Conservation (phyloP, 2,329 filamentous ascomycete species). For the Aureobasidium sp. region DNA sequence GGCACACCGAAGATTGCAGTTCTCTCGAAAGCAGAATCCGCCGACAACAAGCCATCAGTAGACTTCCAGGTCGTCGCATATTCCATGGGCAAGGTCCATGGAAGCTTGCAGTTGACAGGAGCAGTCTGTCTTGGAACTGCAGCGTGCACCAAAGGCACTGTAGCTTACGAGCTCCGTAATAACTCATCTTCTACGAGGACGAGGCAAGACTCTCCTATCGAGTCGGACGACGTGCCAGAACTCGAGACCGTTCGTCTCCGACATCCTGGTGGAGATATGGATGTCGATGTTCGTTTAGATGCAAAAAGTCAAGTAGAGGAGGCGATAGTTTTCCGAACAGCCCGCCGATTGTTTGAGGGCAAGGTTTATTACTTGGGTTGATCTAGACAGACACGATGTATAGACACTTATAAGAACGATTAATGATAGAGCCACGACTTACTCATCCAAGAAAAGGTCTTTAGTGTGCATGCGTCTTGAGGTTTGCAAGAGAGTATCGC, state of each 20-base stretch:
- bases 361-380: slow-evolving; percentile 20
- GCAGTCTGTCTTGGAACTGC: slow-evolving; percentile 28
- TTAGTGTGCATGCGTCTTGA: no score
- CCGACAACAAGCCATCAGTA: background rate
- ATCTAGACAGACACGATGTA: background rate
- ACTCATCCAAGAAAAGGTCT: background rate
- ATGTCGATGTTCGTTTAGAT: slow-evolving; percentile 23
- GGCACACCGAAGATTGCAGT: slow-evolving; percentile 23
- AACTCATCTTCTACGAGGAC: background rate
- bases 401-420: background rate
- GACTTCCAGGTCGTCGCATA: slow-evolving; percentile 25
- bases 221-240: background rate
- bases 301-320: slow-evolving; percentile 21
- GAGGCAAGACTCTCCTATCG: background rate
- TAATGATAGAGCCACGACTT: background rate
- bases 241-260: slow-evolving; percentile 21
- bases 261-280: slow-evolving; percentile 26
- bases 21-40: slow-evolving; percentile 17
- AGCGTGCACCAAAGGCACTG: slow-evolving; percentile 26
- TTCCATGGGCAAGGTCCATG: slow-evolving; percentile 29
- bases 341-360: slow-evolving; percentile 21
- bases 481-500: no score
- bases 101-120: slow-evolving; percentile 29
- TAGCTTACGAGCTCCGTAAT: slow-evolving; percentile 21
- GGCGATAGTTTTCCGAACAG: slow-evolving; percentile 22